Percentiles rank a stretch among this genome's conserved stretches.
phyloP scores from a whole-genome alignment of 176 grass and related monocot species.

The Oryza officinalis region DNA sequence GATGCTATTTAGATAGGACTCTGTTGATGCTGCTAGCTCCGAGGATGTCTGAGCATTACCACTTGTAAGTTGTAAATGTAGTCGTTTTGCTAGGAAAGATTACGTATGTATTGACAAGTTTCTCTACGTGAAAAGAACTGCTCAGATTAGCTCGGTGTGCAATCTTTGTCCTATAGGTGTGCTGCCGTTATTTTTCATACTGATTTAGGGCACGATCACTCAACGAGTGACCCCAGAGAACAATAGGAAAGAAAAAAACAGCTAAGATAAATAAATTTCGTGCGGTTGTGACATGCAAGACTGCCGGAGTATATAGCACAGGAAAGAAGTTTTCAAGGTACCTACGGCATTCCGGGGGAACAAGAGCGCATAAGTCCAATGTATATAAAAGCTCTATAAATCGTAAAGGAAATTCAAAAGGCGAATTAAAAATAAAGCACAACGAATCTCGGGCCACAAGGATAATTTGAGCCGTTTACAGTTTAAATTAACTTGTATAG shows the following conservation, averaged over 20 bases:
- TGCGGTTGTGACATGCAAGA: no score
- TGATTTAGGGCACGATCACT: no score
- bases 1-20: slow-evolving; percentile 7
- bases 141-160: no score
- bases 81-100: not conserved
- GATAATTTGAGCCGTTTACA: slow-evolving; percentile 32
- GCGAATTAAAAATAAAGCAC: slow-evolving; percentile 11
- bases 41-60: not conserved
- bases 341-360: not conserved
- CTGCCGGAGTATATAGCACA: no score
- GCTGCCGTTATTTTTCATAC: not conserved
- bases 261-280: no score
- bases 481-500: not conserved
- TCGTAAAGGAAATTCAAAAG: not conserved
- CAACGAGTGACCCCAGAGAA: no score
- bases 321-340: not conserved
- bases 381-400: not conserved
- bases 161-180: not conserved
- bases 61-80: slow-evolving; percentile 28
- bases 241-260: not conserved
- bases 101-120: not conserved
- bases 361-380: not conserved
- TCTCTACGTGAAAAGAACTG: not conserved
- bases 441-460: not conserved
- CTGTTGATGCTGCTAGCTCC: slow-evolving; percentile 16